Evolutionary conservation across 1,139 yeast species (phyloP).

Genomic region (Debaryomyces robertsiae): DNA sequence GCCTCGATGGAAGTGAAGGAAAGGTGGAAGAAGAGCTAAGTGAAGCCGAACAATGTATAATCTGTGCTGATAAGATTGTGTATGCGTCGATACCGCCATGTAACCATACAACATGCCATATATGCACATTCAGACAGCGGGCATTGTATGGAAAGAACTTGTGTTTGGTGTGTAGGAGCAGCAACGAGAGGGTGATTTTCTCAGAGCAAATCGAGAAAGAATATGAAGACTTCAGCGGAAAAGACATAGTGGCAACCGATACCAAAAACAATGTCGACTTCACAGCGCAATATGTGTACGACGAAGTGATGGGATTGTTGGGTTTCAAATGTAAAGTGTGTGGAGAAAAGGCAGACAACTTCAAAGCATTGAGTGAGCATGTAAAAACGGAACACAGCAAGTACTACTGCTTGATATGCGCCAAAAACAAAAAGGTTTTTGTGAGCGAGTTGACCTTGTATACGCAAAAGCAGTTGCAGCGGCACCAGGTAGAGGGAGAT

Average conservation of each 20-base stretch:
- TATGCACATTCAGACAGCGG: slow-evolving; percentile 80
- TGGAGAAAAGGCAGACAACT: slow-evolving; percentile 41
- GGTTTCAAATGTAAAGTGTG: slow-evolving; percentile 63
- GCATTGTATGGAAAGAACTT: slow-evolving; percentile 71
- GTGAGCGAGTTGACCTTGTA: slow-evolving; percentile 68
- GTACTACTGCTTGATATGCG: slow-evolving; percentile 74
- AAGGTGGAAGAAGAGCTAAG: slow-evolving; percentile 29
- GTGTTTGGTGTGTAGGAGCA: slow-evolving; percentile 85
- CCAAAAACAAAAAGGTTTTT: slow-evolving; percentile 73
- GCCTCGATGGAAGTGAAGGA: slow-evolving; percentile 12
- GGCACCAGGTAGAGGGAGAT: slow-evolving; percentile 72
- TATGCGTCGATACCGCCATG: slow-evolving; percentile 79
- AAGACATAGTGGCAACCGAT: slow-evolving; percentile 36
- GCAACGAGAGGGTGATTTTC: slow-evolving; percentile 59
- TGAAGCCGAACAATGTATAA: slow-evolving; percentile 59
- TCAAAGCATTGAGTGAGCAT: slow-evolving; percentile 67
- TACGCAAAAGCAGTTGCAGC: slow-evolving; percentile 61
- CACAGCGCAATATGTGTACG: slow-evolving; percentile 45
- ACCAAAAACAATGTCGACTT: slow-evolving; percentile 55
- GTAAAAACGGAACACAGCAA: slow-evolving; percentile 62
- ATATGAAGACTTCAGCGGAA: slow-evolving; percentile 38
- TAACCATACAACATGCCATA: slow-evolving; percentile 81
- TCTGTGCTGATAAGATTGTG: slow-evolving; percentile 74
- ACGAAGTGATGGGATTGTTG: slow-evolving; percentile 53
- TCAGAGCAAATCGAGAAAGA: slow-evolving; percentile 45